Evolutionary conservation across 2,329 filamentous ascomycete species (phyloP), one percentile per base, ranked within the genome.

Genomic region (Acrocalymma vagum): DNA sequence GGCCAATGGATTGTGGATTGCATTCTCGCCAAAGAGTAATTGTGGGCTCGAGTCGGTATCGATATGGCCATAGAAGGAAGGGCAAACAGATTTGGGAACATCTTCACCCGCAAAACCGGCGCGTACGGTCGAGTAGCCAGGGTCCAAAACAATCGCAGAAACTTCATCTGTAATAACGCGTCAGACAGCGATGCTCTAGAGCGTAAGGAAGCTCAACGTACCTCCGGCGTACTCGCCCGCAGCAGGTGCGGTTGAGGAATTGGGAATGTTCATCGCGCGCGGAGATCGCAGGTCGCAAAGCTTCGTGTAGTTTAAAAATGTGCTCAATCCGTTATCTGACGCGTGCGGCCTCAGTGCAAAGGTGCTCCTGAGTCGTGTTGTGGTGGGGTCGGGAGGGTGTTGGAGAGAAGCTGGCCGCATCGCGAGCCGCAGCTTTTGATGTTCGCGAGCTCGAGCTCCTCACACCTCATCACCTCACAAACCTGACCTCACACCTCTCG

Each of bases 31-130:
- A 62, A 92, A 97, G 44, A 94, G 71, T 21, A 79, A 72, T 51
- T 79, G 77, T 16, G 73, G 75, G 29, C 78, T 72, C 41, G 70
- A 72, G 40, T 75, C 74, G 49, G 75, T 72, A 38, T 77, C 68
- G 26, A 72, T 57, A 13, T 70, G 62, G 48, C 88, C 92, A 74
- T 99, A 99, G 75, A 88, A 90, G 29, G 91, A 94, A 18, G 93
- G 92, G 43, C 95, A 81, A 42, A 97, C 85, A 20, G 90, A 91
- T 77, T 97, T 97, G 58, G 94, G 94, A 1, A 91, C 87, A 74
- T 99, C 94, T 81, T 99, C 95, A 65, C 95, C 94, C 9, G 95
- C 95, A 65, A 97, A 99, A 43, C 94, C 94, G 45, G 92, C 94
- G 72, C 95, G 91, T 26, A 89, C 92, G 57, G 85, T 87, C 65